Base-by-base conservation (phyloP, 345 rosid species). In the Capsella bursapastoris region DNA sequence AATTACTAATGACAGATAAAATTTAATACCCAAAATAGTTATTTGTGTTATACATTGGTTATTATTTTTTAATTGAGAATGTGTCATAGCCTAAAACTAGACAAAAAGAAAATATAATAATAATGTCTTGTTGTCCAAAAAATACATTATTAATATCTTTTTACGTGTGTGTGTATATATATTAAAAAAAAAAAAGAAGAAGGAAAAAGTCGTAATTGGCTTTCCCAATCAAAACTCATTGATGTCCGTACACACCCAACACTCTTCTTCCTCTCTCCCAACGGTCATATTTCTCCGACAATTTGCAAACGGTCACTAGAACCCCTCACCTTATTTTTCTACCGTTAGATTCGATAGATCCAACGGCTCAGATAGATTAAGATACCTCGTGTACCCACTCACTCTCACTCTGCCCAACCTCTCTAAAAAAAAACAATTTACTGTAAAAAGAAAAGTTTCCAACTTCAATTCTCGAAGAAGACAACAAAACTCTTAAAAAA, bases 251-350 rank as follows among this genome's bases (percentile, higher is more conserved):
- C 91, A 76, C 55, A 77, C 67, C 80, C 81, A 78, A 82, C 81
- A 80, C 80, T 53, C 76, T 83, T 72, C 72, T 72, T 75, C 78
- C 78, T 77, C 73, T 74, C 45, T 58, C 88, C 27, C 38, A 94
- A 95, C 99, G 99, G 99, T 92, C 88, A 89, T 84, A 89, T 92
- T 92, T 81, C 86, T 76, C 92, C 91, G 96, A 94, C 96, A 86
- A 62, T 3, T 35, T 48, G 12, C 82, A 86, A 95, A 92, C 99
- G 99, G 99, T 89, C 89, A 89, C 90, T 52, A 79, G 10, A 63
- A 81, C 72, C 57, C 74, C 74, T 13, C 49, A 66, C 12, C 11
- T 28, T 22, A 41, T 7, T 67, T 48, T 48, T 51, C 53, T 22
- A 60, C 93, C 97, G 81, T 86, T 71, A 0, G 98, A 90, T 94